These are phyloP conservation scores for Gentiana straminea DNA, from an alignment of 257 asterid genomes.

Conservation along the genomic window DNA sequence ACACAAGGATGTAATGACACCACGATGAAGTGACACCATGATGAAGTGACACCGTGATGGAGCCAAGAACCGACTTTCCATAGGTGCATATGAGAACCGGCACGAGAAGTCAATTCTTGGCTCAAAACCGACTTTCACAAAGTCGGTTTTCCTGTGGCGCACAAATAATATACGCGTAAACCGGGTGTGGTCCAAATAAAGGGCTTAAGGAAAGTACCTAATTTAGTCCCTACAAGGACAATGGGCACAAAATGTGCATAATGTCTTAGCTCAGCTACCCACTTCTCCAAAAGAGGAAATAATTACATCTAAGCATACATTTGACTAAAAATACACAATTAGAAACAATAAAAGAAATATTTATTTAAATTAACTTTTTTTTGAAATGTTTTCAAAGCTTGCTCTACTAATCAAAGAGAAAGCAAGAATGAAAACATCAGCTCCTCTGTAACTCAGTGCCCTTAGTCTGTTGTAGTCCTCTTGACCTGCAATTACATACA, in stretches of 20 bases:
- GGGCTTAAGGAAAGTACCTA: conserved; percentile 32
- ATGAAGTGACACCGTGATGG: too few relatives aligned
- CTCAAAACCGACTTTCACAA: too few relatives aligned
- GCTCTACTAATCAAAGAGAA: conserved; percentile 7
- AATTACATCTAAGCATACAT: too few relatives aligned
- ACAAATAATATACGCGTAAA: too few relatives aligned
- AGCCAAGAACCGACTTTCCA: too few relatives aligned
- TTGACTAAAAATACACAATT: too few relatives aligned
- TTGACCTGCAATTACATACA: conserved; percentile 4
- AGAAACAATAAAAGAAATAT: background rate
- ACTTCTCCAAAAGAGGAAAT: conserved; percentile 26
- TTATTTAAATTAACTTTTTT: background rate
- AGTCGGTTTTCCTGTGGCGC: too few relatives aligned
- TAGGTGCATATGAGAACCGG: too few relatives aligned
- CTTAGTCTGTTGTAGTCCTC: conserved; percentile 7
- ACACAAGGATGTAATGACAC: too few relatives aligned
- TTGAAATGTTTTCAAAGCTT: conserved; percentile 9
- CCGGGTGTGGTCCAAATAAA: too few relatives aligned
- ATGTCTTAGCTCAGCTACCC: conserved; percentile 87
- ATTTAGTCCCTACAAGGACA: conserved; percentile 89
- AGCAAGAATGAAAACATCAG: conserved; percentile 7
- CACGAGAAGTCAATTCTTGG: too few relatives aligned
- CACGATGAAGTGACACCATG: too few relatives aligned
- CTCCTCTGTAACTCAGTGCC: conserved; percentile 8
- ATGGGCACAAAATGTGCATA: conserved; percentile 82